Conservation (phyloP, 202 grass and related monocot species). For the Miscanthus sacchariflorus region DNA sequence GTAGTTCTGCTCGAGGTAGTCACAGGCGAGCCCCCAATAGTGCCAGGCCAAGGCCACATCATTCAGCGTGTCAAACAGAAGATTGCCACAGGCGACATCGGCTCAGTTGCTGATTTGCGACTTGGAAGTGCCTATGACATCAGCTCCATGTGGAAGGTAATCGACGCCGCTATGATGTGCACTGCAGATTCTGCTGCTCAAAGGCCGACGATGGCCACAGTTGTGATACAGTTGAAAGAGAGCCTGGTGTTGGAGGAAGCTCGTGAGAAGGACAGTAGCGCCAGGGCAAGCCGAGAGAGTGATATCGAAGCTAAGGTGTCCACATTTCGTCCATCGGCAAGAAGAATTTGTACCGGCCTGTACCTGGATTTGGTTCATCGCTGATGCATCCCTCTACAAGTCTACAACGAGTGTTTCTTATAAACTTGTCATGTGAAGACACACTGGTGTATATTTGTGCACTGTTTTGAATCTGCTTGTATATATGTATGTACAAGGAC, state of each 20-base stretch:
- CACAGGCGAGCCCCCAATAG: neutral
- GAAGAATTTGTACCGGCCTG: neutral
- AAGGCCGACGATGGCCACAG: neutral
- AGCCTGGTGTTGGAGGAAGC: neutral
- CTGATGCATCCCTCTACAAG: neutral
- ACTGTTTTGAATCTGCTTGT: neutral
- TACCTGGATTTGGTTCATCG: neutral
- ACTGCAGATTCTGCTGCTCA: neutral
- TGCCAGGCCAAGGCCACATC: neutral
- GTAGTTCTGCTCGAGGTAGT: neutral
- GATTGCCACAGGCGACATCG: neutral
- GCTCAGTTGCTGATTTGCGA: neutral
- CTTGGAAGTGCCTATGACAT: neutral
- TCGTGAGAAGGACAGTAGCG: neutral
- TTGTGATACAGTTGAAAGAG: neutral
- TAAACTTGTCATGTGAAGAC: too few species aligned
- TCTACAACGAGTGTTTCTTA: neutral
- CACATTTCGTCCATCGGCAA: neutral
- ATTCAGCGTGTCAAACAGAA: neutral
- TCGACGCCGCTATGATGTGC: neutral
- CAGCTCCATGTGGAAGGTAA: neutral
- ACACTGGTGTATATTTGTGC: neutral
- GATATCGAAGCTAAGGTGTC: neutral
- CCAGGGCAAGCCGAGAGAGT: neutral
- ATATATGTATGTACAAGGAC: too few species aligned